A percentile compares a stretch with the other conserved stretches of the same genome.
Evolutionary conservation across 1,139 yeast genomes (phyloP).

Genomic region (Taphrina confusa): DNA sequence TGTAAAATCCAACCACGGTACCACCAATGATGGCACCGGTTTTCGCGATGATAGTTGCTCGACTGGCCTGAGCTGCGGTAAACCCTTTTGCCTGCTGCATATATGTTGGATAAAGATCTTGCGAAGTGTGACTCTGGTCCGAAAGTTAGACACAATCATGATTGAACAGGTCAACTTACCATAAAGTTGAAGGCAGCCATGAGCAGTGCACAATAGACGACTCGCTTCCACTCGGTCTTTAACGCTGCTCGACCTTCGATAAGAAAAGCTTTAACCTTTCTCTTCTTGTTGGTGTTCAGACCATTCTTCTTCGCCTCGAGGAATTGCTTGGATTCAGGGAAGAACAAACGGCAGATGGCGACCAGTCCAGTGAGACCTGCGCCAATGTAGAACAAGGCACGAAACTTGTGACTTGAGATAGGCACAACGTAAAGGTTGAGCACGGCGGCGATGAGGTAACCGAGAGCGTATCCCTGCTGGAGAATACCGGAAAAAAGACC

Average conservation of each 20-base stretch:
- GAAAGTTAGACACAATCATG: conserved; percentile 63
- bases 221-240: conserved; percentile 48
- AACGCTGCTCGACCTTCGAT: conserved; percentile 44
- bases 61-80: conserved; percentile 58
- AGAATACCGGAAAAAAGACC: conserved; percentile 67
- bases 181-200: conserved; percentile 69
- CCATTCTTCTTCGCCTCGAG: conserved; percentile 43
- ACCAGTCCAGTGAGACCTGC: conserved; percentile 67
- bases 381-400: conserved; percentile 77
- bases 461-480: conserved; percentile 74
- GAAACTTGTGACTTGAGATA: conserved; percentile 62
- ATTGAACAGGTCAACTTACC: no score
- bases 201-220: conserved; percentile 56
- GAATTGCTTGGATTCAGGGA: conserved; percentile 65
- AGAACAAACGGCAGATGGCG: conserved; percentile 55
- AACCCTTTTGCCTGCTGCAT: conserved; percentile 58
- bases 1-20: conserved; percentile 59
- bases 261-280: conserved; percentile 38
- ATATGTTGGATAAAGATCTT: conserved; percentile 70
- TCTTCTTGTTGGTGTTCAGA: conserved; percentile 5
- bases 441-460: conserved; percentile 58
- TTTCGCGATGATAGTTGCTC: conserved; percentile 69
- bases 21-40: conserved; percentile 72
- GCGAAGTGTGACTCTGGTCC: conserved; percentile 45
- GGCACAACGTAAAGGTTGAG: conserved; percentile 66